Evolutionary conservation across 805 yeast genomes (phyloP), one percentile per base, ranked within the genome.

Genomic region (Yarrowia sp.): DNA sequence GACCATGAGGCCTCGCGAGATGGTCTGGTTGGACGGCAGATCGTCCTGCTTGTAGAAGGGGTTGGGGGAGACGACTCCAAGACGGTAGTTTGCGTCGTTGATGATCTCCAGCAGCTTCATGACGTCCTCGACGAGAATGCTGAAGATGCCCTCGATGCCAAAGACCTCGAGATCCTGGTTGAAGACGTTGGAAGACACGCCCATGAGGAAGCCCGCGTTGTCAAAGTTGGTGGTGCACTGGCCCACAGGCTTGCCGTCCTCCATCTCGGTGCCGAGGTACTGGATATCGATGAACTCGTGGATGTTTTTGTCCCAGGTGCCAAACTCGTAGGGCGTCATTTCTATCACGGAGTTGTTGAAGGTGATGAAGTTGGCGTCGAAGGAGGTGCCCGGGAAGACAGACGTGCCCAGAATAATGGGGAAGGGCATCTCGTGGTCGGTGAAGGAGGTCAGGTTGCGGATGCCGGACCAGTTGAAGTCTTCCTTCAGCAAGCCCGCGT

Each of bases 261-360:
- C 69, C 36, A 87, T 80, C 21, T 79, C 72, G 0, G 96, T 79
- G 13, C 96, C 97, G 51, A 88, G 72, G 69, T 87, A 90, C 72
- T 84, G 80, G 38, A 83, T 73, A 63, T 87, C 85, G 13, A 85
- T 77, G 72, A 90, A 90, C 3, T 87, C 75, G 62, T 80, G 77
- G 61, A 88, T 73, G 1, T 87, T 77, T 12, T 90, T 87, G 70
- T 91, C 97, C 96, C 96, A 90, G 3, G 94, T 85, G 10, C 97
- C 97, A 68, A 90, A 73, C 71, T 86, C 88, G 67, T 76, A 85
- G 12, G 96, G 91, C 58, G 79, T 80, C 42, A 51, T 51, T 35
- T 51, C 58, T 14, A 51, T 8, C 3, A 32, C 13, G 2, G 58
- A 51, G 58, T 51, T 51, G 58, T 33, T 33, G 42, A 8, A 33